These are phyloP conservation scores for Kappamyces sp. DNA, from an alignment of 192 early-diverging fungal species.

Conservation along the genomic window DNA sequence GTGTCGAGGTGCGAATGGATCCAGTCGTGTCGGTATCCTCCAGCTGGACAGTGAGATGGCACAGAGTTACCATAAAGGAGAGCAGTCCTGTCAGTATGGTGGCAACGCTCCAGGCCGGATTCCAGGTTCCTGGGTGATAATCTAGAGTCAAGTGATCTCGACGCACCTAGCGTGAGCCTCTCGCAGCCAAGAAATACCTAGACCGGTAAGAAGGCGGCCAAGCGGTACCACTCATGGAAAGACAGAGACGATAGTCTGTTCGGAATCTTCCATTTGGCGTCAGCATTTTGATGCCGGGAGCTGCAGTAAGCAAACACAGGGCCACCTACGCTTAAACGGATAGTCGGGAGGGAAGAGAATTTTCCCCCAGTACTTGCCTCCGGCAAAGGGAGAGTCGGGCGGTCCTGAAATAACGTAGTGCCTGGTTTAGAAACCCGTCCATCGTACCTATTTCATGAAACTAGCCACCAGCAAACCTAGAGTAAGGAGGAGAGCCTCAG, in stretches of 20 bases:
- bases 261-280: slow-evolving; percentile 73
- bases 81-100: slow-evolving; percentile 94
- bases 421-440: too few relatives aligned
- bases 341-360: slow-evolving; percentile 93
- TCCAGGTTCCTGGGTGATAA: slow-evolving; percentile 65
- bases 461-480: too few relatives aligned
- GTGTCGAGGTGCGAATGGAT: slow-evolving; percentile 70
- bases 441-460: too few relatives aligned
- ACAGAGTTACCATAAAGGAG: slow-evolving; percentile 79
- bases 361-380: slow-evolving; percentile 90
- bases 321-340: slow-evolving; percentile 65
- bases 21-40: slow-evolving; percentile 91
- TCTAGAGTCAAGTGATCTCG: slow-evolving; percentile 25
- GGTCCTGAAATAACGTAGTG: slow-evolving; percentile 96
- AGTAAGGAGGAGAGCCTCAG: too few relatives aligned
- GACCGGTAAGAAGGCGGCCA: too few relatives aligned
- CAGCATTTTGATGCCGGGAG: slow-evolving; percentile 50
- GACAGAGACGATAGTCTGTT: slow-evolving; percentile 83
- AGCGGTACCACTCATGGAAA: slow-evolving; percentile 97
- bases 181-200: slow-evolving; percentile 55
- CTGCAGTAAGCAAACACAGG: slow-evolving; percentile 15
- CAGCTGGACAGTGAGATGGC: slow-evolving; percentile 22
- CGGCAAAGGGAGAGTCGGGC: slow-evolving; percentile 86
- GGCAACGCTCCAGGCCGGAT: slow-evolving; percentile 93
- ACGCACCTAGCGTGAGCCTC: background rate